Evolutionary conservation across 2,329 filamentous ascomycete species (phyloP), one percentile per base, ranked within the genome.

Genomic region (Aspergillus vadensis): DNA sequence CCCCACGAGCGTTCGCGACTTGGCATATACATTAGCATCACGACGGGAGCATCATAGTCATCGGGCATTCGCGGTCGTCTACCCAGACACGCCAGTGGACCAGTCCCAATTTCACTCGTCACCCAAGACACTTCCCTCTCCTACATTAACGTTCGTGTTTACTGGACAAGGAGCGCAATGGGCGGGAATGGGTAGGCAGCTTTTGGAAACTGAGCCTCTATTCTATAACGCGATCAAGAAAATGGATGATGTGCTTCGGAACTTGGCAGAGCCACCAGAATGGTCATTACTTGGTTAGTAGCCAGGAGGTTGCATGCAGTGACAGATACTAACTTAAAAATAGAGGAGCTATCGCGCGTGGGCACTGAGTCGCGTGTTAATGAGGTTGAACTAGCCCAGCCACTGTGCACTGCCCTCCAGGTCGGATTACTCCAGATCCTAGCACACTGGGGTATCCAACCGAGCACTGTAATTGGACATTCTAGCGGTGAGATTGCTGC

Each of bases 111-210:
- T 52, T n/a, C n/a, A 52, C 2, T 15, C 17, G 5, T 10, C 9
- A 15, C n/a, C n/a, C 2, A 17, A 38, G 19, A 54, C 12, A 5
- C 30, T 32, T 2, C 30, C 39, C 10, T 64, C 25, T 66, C 67
- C 1, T 23, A 6, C 5, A 8, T 47, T 77, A 15, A 69, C 64
- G 5, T 77, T 76, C 55, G 67, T 76, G 19, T 77, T 77, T 55
- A 76, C 75, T 3, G 75, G 75, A 0, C 75, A 77, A 53, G 75
- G 75, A 6, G 74, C 75, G n/a, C 74, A 77, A 38, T 77, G 73
- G 60, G 60, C 67, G 32, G 61, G 59, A 2, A 77, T 77, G 75
- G 75, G 74, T 0, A 60, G 63, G 23, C 66, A 71, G 19, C 67
- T 76, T 3, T 12, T 43, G 2, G 30, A 44, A n/a, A 41, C 15